Percentiles rank a stretch among this genome's conserved stretches.
phyloP scores from a whole-genome alignment of 352 stramenopile species.

The Blastocystis sp. region DNA sequence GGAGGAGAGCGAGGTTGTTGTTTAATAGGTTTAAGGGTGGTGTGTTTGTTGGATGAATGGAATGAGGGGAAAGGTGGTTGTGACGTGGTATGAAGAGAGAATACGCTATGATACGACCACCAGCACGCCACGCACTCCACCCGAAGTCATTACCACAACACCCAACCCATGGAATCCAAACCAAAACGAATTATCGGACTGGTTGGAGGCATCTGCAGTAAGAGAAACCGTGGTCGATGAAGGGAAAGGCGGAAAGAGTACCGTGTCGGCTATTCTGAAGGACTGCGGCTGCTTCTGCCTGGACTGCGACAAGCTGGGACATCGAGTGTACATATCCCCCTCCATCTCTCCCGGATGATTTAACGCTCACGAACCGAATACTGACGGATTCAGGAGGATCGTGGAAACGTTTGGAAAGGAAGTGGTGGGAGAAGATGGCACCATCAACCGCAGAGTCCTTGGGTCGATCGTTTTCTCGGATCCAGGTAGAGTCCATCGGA shows the following conservation, averaged over 20 bases:
- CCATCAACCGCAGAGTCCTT: not conserved
- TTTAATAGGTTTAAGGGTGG: not conserved
- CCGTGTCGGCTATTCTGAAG: not conserved
- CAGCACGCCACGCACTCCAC: too few species aligned
- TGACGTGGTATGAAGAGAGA: too few species aligned
- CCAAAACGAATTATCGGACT: not conserved
- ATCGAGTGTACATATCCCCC: slow-evolving; percentile 13
- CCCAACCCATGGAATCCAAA: too few species aligned
- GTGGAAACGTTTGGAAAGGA: not conserved
- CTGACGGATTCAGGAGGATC: not conserved
- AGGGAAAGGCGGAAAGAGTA: slow-evolving; percentile 1
- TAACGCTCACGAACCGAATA: not conserved
- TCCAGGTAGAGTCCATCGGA: not conserved
- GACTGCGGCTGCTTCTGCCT: not conserved
- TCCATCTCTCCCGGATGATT: not conserved
- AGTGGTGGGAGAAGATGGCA: not conserved
- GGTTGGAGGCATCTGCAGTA: slow-evolving; percentile 17
- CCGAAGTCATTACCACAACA: too few species aligned
- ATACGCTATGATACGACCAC: too few species aligned
- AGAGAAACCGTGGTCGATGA: not conserved
- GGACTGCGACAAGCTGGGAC: not conserved
- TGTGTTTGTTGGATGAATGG: slow-evolving; percentile 43
- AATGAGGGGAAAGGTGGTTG: too few species aligned
- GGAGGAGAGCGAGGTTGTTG: not conserved
- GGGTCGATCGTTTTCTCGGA: slow-evolving; percentile 11